These are phyloP conservation scores for Aureobasidium mangrovei DNA, from an alignment of 2,329 filamentous ascomycete species.

Conservation along the genomic window DNA sequence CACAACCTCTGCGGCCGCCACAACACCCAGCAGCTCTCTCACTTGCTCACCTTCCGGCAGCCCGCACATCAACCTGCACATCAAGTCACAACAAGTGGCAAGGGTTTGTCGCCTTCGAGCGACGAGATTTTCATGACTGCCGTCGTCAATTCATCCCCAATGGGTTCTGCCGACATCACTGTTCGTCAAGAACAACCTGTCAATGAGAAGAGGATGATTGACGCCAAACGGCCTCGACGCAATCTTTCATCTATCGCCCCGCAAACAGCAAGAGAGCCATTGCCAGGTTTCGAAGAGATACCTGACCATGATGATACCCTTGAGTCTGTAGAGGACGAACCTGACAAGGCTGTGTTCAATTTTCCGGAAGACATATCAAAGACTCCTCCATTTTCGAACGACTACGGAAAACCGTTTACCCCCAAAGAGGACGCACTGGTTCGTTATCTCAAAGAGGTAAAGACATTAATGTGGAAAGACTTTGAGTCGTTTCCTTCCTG, in stretches of 20 bases:
- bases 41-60: too few species aligned
- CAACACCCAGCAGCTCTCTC: too few species aligned
- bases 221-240: neutral
- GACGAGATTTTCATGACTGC: too few species aligned
- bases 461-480: neutral
- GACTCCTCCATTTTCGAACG: neutral
- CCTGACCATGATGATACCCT: neutral
- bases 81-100: too few species aligned
- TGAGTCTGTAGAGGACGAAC: neutral
- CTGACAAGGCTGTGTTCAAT: neutral
- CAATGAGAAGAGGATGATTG: too few species aligned
- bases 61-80: too few species aligned
- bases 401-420: neutral
- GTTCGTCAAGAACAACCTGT: too few species aligned
- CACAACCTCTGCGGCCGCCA: too few species aligned
- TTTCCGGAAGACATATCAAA: neutral
- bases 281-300: neutral
- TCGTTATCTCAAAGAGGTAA: neutral
- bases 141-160: too few species aligned
- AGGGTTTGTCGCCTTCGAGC: too few species aligned
- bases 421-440: slow-evolving; percentile 2
- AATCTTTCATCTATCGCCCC: neutral
- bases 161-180: too few species aligned
- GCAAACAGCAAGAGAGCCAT: neutral
- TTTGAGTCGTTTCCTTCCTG: neutral